Evolutionary conservation across 2,329 filamentous ascomycete species (phyloP).

Genomic region (Aspergillus luchuensis): DNA sequence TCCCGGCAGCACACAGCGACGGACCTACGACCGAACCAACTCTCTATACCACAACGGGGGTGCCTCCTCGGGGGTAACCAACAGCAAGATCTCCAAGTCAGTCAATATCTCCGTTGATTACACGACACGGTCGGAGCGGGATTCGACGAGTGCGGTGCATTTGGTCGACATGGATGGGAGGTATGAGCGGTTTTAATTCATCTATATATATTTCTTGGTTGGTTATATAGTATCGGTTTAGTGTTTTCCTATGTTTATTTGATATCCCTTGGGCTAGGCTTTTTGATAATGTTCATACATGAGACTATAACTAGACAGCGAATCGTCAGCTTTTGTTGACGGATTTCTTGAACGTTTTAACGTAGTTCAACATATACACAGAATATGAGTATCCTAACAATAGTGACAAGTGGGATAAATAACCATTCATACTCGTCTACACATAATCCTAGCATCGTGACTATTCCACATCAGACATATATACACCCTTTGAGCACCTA

Average conservation of each 20-base stretch:
- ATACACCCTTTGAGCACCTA: not conserved
- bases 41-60: constrained; percentile 5
- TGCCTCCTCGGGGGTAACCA: not conserved
- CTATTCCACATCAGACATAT: not conserved
- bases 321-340: no score
- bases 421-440: no score
- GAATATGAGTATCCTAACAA: no score
- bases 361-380: no score
- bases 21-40: constrained; percentile 14
- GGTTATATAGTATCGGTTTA: no score
- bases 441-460: not conserved
- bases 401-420: no score
- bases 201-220: no score
- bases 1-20: constrained; percentile 14
- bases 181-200: not conserved
- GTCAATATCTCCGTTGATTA: constrained; percentile 30
- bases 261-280: not conserved
- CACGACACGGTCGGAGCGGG: constrained; percentile 11
- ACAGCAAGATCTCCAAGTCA: constrained; percentile 28
- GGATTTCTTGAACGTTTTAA: no score
- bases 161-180: constrained; percentile 14
- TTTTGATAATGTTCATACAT: no score
- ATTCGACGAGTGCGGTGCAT: constrained; percentile 20
- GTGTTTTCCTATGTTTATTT: not conserved
- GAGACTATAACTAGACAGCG: no score